Base-by-base conservation (phyloP, 352 stramenopile species). In the Albugo laibachii region DNA sequence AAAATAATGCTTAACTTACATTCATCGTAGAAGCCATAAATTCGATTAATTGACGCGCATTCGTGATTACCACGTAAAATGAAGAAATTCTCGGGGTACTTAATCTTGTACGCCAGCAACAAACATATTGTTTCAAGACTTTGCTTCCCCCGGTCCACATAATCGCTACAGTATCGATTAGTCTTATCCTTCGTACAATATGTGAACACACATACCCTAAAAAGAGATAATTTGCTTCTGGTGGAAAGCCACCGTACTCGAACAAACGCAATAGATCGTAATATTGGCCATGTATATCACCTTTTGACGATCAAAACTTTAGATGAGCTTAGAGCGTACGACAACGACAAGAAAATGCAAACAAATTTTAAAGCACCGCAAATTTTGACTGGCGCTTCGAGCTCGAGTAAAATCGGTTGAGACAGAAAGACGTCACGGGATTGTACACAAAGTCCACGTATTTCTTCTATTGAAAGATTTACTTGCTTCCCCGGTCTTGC, bases 301-400 rank as follows among this genome's bases (percentile, higher is more conserved):
- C 95, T 58, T 19, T 43, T 43, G 20, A 43, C 42, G 14, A 27
- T 34, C 6, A 5, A 54, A 21, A n/a, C 6, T 41, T 8, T 19
- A 50, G 48, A 10, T n/a, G 18, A n/a, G 54, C 19, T 52, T 6
- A 15, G 12, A 43, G 36, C 11, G n/a, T 50, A 36, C 45, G 16
- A 35, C 15, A 19, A 20, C 3, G 36, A 39, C 6, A 48, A 38
- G 43, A 48, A 24, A 62, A 31, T 31, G 24, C 24, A 3, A 31
- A 31, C 8, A 31, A 31, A 31, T 31, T 31, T 3, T 31, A 10
- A 31, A 38, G 37, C 53, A 86, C 92, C 92, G 63, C 92, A 98
- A 41, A 97, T 96, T 60, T 97, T 97, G 53, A 97, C 97, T 6
- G 95, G 95, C 34, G 95, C 95, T 66, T 99, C 95, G 16, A 99